Percentiles rank a stretch among this genome's conserved stretches.
phyloP scores from a whole-genome alignment of 108 stramenopile genomes.

The Phaeodactylum tricornutum region DNA sequence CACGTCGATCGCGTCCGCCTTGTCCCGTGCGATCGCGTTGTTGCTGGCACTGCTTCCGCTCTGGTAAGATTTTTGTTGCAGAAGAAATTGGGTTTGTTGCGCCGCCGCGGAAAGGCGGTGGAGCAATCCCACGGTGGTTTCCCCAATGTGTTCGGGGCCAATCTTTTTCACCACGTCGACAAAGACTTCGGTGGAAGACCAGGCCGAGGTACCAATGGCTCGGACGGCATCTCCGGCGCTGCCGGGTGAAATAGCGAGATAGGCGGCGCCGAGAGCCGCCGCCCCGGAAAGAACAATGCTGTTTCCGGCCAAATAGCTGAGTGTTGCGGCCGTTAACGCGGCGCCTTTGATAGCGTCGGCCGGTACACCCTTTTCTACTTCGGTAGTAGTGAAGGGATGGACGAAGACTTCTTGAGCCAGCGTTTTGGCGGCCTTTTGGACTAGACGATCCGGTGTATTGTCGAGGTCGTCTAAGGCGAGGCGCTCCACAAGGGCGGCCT shows the following conservation, averaged over 20 bases:
- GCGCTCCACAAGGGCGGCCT: constrained; percentile 33
- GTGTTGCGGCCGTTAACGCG: constrained; percentile 29
- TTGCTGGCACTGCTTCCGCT: background rate
- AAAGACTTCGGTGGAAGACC: constrained; percentile 24
- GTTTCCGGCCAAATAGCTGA: constrained; percentile 28
- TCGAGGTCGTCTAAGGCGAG: constrained; percentile 7
- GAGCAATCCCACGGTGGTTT: background rate
- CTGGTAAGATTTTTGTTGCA: background rate
- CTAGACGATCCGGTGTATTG: background rate
- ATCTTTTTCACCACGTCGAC: no score
- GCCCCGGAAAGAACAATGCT: constrained; percentile 28
- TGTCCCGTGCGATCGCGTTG: background rate
- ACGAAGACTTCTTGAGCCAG: background rate
- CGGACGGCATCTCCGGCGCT: constrained; percentile 40
- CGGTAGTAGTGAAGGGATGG: background rate
- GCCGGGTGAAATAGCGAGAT: constrained; percentile 39
- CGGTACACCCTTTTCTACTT: constrained; percentile 46
- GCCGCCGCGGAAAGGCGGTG: background rate
- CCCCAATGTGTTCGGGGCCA: no score
- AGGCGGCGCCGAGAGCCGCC: constrained; percentile 37
- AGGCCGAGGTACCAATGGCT: constrained; percentile 32
- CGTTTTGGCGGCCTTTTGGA: background rate
- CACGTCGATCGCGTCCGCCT: background rate
- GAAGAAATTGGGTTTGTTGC: background rate
- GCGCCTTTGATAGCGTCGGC: constrained; percentile 48